Evolutionary conservation across 73 alveolate genomes (phyloP).

Genomic region (Tetrahymena malaccensis): DNA sequence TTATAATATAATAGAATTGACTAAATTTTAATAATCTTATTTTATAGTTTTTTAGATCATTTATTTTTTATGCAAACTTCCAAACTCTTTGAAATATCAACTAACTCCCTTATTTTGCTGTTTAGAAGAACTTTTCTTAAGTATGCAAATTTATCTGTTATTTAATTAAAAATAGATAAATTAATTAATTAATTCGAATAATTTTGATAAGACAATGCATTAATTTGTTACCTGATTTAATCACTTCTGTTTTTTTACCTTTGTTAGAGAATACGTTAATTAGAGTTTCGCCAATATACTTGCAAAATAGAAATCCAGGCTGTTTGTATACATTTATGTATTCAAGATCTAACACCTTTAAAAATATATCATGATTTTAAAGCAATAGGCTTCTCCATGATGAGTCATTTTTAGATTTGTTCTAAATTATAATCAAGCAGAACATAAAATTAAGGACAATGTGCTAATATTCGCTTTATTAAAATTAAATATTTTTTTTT

Average conservation of each 20-base stretch:
- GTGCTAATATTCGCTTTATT: neutral
- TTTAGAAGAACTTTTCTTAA: neutral
- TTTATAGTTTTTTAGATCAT: neutral
- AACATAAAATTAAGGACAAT: neutral
- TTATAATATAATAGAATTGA: no score
- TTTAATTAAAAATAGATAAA: neutral
- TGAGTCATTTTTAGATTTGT: neutral
- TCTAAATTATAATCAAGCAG: neutral
- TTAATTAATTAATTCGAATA: neutral
- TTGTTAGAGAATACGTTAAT: neutral
- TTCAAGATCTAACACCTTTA: neutral
- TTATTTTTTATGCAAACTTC: neutral
- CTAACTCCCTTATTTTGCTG: neutral
- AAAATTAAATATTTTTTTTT: neutral
- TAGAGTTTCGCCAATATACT: neutral
- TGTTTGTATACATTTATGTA: neutral
- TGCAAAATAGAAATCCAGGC: neutral
- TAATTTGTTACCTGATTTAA: neutral
- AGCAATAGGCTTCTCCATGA: neutral
- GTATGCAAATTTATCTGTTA: neutral
- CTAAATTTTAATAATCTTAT: no score
- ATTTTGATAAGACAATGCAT: neutral
- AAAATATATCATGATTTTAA: neutral
- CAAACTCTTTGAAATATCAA: neutral
- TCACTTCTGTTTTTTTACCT: neutral